Base-by-base conservation (phyloP, 2,329 filamentous ascomycete genomes). In the Xylaria sp. region DNA sequence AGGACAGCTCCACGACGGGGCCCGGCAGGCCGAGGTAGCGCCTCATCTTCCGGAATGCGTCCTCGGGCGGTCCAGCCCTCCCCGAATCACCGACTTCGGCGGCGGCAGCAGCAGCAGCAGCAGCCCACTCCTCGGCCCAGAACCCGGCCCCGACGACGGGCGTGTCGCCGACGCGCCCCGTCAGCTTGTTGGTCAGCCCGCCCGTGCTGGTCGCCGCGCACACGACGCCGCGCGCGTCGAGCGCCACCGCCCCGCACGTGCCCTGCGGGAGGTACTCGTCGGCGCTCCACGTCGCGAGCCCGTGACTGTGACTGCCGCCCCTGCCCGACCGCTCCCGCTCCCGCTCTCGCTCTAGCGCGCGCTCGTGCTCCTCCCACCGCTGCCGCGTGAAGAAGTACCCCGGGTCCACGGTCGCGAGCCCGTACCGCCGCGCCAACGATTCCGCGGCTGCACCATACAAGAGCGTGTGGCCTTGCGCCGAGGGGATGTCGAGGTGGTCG, bases 91-190 rank as follows among this genome's bases (percentile, higher is more conserved):
- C 71, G 1, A 76, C 72, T 51, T 87, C 82, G 7, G 73, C n/a
- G n/a, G n/a, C n/a, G n/a, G n/a, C n/a, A n/a, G n/a, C n/a, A n/a
- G n/a, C n/a, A n/a, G n/a, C n/a, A n/a, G n/a, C n/a, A n/a, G n/a
- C n/a, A n/a, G n/a, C 71, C 91, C 91, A 96, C 62, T 92, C 84
- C 69, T 95, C 92, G 0, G 92, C 91, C 91, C 91, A 96, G 71
- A 92, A 96, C 0, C 92, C 92, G 1, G 91, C 89, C 0, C 92
- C 92, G 0, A 92, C 76, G 0, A 88, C 88, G 0, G 92, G 91
- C 9, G 92, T 96, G 68, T 96, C 92, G 0, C 92, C 92, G 59
- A 96, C 87, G 18, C 92, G 79, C 0, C 91, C 92, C 0, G 90
- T 89, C 50, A 93, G 74, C 75, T 96, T 96, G 70, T 96, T 96